Base-by-base conservation (phyloP, 2,329 filamentous ascomycete genomes). In the Cordyceps sp. region DNA sequence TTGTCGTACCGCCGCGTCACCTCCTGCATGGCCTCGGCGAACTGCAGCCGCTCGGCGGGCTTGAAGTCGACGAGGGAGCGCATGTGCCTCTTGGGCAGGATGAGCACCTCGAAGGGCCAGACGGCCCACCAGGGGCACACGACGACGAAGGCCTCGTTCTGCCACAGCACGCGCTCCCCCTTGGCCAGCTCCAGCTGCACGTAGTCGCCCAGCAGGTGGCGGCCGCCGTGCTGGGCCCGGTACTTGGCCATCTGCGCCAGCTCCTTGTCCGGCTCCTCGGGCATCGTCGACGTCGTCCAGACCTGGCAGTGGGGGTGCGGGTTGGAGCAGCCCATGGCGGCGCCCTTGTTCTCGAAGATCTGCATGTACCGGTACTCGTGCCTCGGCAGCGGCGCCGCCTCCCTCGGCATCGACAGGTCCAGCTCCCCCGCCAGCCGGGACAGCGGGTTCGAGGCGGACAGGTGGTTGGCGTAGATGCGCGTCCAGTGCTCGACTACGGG, bases 281-380 rank as follows among this genome's bases (percentile, higher is more conserved):
- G 90, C 42, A 94, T 61, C 6, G 76, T 79, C 16, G 83, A 93
- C 0, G 86, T 93, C 3, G 84, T 90, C 90, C 90, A 98, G 39
- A 94, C 68, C 54, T 98, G 90, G 36, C 90, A 88, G 57, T 98
- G 90, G 1, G 90, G 90, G 53, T 98, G 90, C 1, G 90, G 90
- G 53, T 98, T 98, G 2, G 88, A 96, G 62, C 90, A 98, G 32
- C 90, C 90, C 90, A 98, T 98, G 10, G 88, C 84, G 1, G 81
- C 75, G 32, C 90, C 90, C 59, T 98, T 98, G 64, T 98, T 98
- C 60, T 98, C 90, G 40, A 98, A 98, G 41, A 98, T 96, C 52
- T 98, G 90, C 86, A 98, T 94, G 59, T 93, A 96, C 33, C 80
- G 73, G 46, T 93, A 84, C 55, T 93, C 83, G 33, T 80, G 69